Percentiles rank a stretch among this genome's conserved stretches.
Conservation (phyloP, 164 flowering plant genomes). For the Macadamia integrifolia region DNA sequence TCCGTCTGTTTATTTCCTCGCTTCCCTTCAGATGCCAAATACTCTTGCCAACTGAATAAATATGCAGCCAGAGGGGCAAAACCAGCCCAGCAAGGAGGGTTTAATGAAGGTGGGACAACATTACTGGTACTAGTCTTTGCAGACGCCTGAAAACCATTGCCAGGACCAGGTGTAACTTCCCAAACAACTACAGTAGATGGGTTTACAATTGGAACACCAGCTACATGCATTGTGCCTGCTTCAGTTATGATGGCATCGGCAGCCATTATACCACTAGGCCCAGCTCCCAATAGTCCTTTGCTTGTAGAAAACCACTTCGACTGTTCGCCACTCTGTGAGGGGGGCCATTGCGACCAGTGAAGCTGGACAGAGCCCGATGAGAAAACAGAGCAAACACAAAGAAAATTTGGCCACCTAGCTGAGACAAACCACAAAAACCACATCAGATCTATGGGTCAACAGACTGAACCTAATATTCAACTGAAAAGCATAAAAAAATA, state of each 20-base stretch:
- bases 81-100: slow-evolving; percentile 83
- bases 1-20: slow-evolving; percentile 58
- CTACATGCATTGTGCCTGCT: slow-evolving; percentile 93
- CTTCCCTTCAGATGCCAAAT: slow-evolving; percentile 57
- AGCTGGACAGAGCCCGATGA: slow-evolving; percentile 98
- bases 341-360: slow-evolving; percentile 98
- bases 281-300: slow-evolving; percentile 96
- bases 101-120: slow-evolving; percentile 76
- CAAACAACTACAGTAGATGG: slow-evolving; percentile 99
- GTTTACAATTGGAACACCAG: slow-evolving; percentile 98
- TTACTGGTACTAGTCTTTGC: slow-evolving; percentile 53
- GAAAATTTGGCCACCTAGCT: slow-evolving; percentile 99
- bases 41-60: slow-evolving; percentile 93
- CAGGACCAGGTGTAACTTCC: slow-evolving; percentile 98
- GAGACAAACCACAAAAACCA: slow-evolving; percentile 28
- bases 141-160: slow-evolving; percentile 76
- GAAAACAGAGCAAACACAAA: slow-evolving; percentile 96
- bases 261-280: slow-evolving; percentile 99
- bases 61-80: slow-evolving; percentile 96
- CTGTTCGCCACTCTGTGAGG: slow-evolving; percentile 39
- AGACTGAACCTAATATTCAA: not conserved
- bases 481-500: not conserved
- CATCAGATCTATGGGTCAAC: slow-evolving; percentile 15
- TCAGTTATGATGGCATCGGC: slow-evolving; percentile 98
- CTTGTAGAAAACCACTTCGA: slow-evolving; percentile 93